phyloP scores from a whole-genome alignment of 352 stramenopile genomes.

The Globisporangium cylindrosporum region DNA sequence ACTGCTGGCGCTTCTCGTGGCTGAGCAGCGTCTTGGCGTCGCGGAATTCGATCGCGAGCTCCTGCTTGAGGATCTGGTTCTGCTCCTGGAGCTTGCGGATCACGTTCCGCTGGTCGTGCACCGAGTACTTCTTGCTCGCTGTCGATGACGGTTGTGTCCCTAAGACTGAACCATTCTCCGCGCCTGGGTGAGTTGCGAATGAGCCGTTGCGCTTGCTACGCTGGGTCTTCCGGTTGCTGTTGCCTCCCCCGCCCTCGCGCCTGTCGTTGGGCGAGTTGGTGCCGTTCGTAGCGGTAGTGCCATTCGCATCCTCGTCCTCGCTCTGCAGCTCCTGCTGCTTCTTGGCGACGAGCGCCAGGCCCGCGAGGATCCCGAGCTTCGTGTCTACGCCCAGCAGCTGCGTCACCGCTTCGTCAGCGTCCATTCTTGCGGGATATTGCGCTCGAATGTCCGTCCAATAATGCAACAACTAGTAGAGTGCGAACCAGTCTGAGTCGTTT shows the following conservation, averaged over 20 bases:
- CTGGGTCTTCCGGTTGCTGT: conserved; percentile 6
- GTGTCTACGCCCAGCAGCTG: conserved; percentile 40
- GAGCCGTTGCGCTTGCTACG: conserved; percentile 11
- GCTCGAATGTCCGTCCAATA: background rate
- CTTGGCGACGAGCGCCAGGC: conserved; percentile 39
- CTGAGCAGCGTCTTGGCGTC: conserved; percentile 51
- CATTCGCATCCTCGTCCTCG: conserved; percentile 24
- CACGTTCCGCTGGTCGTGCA: conserved; percentile 65
- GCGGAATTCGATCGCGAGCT: conserved; percentile 66
- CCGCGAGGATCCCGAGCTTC: conserved; percentile 54
- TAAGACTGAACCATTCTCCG: background rate
- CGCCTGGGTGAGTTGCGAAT: background rate
- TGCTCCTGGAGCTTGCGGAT: conserved; percentile 71
- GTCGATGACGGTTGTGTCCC: background rate
- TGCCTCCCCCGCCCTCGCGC: conserved; percentile 3
- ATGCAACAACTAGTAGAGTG: background rate
- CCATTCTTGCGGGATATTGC: background rate
- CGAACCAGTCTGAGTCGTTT: background rate
- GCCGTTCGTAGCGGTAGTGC: background rate
- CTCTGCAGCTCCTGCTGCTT: conserved; percentile 28
- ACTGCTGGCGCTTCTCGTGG: conserved; percentile 46
- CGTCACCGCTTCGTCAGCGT: conserved; percentile 23
- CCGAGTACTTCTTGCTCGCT: conserved; percentile 39
- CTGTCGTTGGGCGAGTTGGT: conserved; percentile 9
- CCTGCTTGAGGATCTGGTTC: conserved; percentile 74